These are phyloP conservation scores for Rhazya stricta DNA, from an alignment of 257 asterid genomes.

Conservation along the genomic window DNA sequence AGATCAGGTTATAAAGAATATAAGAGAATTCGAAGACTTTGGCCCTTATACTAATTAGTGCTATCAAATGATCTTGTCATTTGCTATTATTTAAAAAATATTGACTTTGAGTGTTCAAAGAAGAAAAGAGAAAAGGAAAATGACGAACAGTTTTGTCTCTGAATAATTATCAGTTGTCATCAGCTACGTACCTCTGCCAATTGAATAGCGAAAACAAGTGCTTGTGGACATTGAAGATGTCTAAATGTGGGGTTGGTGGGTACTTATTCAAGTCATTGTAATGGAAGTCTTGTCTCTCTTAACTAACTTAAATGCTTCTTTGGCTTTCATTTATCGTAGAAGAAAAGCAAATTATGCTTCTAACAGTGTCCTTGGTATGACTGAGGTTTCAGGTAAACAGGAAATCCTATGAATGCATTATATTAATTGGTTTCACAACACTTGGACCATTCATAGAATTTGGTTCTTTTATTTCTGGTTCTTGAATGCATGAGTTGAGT, in stretches of 20 bases:
- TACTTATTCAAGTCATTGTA: constrained; percentile 18
- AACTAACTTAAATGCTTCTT: constrained; percentile 27
- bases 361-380: constrained; percentile 12
- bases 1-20: too few species aligned
- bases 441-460: constrained; percentile 1
- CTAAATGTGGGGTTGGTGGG: constrained; percentile 27
- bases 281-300: constrained; percentile 6
- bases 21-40: too few species aligned
- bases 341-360: constrained; percentile 23
- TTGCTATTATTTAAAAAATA: too few species aligned
- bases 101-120: too few species aligned
- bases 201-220: neutral
- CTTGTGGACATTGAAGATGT: constrained; percentile 15
- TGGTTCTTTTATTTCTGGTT: neutral
- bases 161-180: neutral
- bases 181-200: neutral
- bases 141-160: too few species aligned
- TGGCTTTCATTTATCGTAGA: constrained; percentile 14
- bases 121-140: too few species aligned
- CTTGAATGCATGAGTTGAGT: neutral
- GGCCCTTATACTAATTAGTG: too few species aligned
- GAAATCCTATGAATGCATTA: neutral
- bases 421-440: neutral
- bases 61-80: too few species aligned
- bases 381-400: constrained; percentile 22